Evolutionary conservation across 2,329 filamentous ascomycete genomes (phyloP).

Genomic region (Mycogone perniciosa): DNA sequence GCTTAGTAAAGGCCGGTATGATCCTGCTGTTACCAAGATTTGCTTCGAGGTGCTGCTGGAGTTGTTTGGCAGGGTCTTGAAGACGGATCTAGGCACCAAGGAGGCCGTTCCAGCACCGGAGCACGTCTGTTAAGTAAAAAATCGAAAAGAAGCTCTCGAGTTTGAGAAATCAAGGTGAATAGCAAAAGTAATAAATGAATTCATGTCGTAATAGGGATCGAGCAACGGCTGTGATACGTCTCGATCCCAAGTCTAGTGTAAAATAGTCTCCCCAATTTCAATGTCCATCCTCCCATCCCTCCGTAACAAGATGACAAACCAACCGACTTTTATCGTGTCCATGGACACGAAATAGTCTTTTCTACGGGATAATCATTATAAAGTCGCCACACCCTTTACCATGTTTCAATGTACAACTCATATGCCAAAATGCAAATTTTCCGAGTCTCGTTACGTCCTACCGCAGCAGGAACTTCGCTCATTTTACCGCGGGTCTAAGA

Average conservation of each 20-base stretch:
- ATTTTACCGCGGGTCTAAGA: slow-evolving; percentile 1
- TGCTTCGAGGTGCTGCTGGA: slow-evolving; percentile 90
- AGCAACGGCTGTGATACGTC: not conserved
- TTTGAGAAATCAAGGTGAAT: not conserved
- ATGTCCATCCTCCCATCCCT: not conserved
- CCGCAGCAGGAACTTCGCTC: not conserved
- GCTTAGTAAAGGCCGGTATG: slow-evolving; percentile 87
- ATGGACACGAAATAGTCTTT: not conserved
- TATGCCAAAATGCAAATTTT: not conserved
- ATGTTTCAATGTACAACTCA: not conserved
- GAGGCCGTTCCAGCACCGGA: slow-evolving; percentile 58
- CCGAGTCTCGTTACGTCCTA: slow-evolving; percentile 10
- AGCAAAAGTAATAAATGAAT: slow-evolving; percentile 16
- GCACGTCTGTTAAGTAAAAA: slow-evolving; percentile 55
- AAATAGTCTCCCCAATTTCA: not conserved
- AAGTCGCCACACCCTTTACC: not conserved
- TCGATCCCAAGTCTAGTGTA: not conserved
- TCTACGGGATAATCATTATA: not conserved
- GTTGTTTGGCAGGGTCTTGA: slow-evolving; percentile 71
- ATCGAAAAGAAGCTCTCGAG: not conserved
- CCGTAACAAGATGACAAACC: not conserved
- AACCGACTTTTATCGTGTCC: not conserved
- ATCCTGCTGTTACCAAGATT: slow-evolving; percentile 76
- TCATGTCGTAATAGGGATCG: not conserved
- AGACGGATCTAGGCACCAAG: slow-evolving; percentile 67